These are phyloP conservation scores for Potentilla sterilis DNA, from an alignment of 306 rosid genomes.

Conservation along the genomic window DNA sequence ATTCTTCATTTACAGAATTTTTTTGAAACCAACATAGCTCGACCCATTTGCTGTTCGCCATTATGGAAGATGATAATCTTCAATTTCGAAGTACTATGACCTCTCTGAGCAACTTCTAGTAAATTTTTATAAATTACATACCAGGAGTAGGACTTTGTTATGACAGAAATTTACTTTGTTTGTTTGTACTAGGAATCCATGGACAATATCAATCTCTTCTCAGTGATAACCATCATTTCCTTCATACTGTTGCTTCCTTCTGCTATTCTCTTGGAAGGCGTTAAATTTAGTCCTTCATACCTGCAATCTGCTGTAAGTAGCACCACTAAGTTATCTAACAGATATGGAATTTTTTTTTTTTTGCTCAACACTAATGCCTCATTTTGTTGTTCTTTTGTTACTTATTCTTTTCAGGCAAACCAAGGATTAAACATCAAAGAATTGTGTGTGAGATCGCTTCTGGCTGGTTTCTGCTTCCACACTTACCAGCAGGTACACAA, in stretches of 20 bases:
- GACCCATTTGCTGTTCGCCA: not conserved
- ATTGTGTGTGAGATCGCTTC: constrained; percentile 50
- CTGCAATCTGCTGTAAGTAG: constrained; percentile 57
- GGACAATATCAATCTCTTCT: constrained; percentile 76
- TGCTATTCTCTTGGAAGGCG: constrained; percentile 59
- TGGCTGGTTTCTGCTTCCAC: constrained; percentile 73
- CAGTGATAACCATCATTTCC: constrained; percentile 66
- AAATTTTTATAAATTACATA: not conserved
- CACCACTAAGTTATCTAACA: not conserved
- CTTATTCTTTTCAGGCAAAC: constrained; percentile 37
- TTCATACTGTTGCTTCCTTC: constrained; percentile 56
- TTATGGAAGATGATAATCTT: constrained; percentile 8
- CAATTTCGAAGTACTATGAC: not conserved
- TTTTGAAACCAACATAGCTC: not conserved
- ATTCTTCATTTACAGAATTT: not conserved
- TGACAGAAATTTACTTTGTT: constrained; percentile 22
- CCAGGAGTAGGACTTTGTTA: not conserved
- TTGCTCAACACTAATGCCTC: not conserved
- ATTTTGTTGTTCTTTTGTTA: not conserved
- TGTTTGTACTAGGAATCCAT: constrained; percentile 46
- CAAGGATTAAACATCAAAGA: constrained; percentile 63
- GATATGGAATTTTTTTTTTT: not conserved
- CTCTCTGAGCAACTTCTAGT: not conserved
- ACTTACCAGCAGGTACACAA: constrained; percentile 64
- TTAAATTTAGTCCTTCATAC: constrained; percentile 62